These are phyloP conservation scores for Trichoderma arundinaceum DNA, from an alignment of 2,329 filamentous ascomycete genomes.

Conservation along the genomic window DNA sequence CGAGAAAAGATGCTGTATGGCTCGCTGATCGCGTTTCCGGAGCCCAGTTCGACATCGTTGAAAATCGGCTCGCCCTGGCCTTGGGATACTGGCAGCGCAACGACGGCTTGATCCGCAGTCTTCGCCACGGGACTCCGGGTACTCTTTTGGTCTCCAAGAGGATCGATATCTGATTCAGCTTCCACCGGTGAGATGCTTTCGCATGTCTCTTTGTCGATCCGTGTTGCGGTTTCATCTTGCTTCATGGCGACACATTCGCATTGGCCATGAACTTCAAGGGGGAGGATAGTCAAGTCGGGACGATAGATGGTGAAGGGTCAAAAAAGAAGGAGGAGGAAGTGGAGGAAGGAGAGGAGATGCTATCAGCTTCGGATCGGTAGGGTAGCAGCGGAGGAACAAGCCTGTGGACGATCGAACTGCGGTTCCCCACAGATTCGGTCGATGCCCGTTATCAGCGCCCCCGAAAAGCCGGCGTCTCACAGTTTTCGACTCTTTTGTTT, in stretches of 20 bases:
- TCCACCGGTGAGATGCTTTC: background rate
- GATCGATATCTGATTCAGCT: background rate
- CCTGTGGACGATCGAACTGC: slow-evolving; percentile 30
- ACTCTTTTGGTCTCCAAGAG: background rate
- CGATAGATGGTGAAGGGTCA: background rate
- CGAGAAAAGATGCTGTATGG: slow-evolving; percentile 42
- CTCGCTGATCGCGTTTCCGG: background rate
- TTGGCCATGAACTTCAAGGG: background rate
- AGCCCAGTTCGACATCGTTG: slow-evolving; percentile 21
- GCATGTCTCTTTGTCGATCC: slow-evolving; percentile 8
- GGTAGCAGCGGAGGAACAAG: slow-evolving; percentile 24
- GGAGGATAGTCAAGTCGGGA: background rate
- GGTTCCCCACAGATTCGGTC: slow-evolving; percentile 33
- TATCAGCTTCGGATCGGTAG: slow-evolving; percentile 22
- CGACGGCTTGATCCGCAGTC: background rate
- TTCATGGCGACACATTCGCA: slow-evolving; percentile 27
- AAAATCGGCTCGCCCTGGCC: background rate
- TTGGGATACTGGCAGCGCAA: background rate
- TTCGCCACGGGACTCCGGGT: background rate
- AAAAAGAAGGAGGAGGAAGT: background rate
- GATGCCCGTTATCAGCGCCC: slow-evolving; percentile 27
- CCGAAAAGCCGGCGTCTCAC: slow-evolving; percentile 6
- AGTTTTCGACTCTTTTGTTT: background rate
- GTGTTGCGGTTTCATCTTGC: slow-evolving; percentile 20
- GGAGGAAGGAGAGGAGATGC: slow-evolving; percentile 12